A percentile compares a stretch with the other conserved stretches of the same genome.
These are phyloP conservation scores for Trebouxia sp. DNA, from an alignment of 139 green algal species.

Conservation along the genomic window DNA sequence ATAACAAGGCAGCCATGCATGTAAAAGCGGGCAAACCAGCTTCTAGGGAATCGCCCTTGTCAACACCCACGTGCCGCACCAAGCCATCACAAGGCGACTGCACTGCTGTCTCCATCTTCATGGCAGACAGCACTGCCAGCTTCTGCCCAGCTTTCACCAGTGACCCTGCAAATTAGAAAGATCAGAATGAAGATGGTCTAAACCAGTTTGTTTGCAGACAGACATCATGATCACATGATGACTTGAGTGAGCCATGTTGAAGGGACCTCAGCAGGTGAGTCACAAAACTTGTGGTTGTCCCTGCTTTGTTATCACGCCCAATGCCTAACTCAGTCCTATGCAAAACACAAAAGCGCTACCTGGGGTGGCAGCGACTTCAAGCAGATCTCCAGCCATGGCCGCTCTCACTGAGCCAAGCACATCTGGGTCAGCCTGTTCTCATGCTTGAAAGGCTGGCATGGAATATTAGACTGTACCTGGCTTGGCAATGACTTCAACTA, in stretches of 20 bases:
- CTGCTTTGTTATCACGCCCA: not conserved
- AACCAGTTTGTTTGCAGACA: not conserved
- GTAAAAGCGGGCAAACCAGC: conserved; percentile 37
- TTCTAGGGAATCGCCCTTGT: conserved; percentile 73
- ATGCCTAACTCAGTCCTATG: not conserved
- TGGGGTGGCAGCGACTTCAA: no score
- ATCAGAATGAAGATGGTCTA: not conserved
- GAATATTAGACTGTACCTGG: conserved; percentile 17
- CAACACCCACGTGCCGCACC: conserved; percentile 73
- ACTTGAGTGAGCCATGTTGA: not conserved
- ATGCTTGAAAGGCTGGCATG: no score
- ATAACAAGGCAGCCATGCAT: no score
- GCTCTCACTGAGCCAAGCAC: no score
- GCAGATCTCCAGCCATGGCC: no score
- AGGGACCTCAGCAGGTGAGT: not conserved
- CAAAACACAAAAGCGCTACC: not conserved
- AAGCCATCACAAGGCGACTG: conserved; percentile 68
- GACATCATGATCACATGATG: not conserved
- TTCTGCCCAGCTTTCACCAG: conserved; percentile 77
- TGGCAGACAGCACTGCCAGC: conserved; percentile 87
- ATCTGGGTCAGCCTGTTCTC: no score
- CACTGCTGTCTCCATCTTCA: conserved; percentile 99
- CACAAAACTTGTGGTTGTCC: not conserved
- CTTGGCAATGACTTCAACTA: no score
- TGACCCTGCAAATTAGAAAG: conserved; percentile 32